phyloP scores from a whole-genome alignment of 768 basidiomycete species.

The Imleria badia region DNA sequence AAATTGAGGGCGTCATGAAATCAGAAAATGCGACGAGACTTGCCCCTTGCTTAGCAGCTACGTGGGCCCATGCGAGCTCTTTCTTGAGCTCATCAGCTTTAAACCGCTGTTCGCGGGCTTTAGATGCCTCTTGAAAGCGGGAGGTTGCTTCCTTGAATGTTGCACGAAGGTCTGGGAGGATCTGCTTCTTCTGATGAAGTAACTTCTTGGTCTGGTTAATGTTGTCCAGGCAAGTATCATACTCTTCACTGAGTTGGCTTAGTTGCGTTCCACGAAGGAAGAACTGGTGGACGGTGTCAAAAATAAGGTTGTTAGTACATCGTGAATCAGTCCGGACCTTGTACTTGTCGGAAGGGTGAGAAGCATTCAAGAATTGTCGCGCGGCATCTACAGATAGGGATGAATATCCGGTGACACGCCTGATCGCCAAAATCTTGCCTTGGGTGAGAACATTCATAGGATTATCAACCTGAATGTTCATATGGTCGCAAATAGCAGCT shows the following conservation, averaged over 20 bases:
- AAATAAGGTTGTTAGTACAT: not conserved
- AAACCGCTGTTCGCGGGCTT: slow-evolving; percentile 67
- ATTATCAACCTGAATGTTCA: slow-evolving; percentile 97
- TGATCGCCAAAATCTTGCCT: slow-evolving; percentile 40
- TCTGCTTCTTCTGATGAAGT: slow-evolving; percentile 69
- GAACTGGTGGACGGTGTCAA: slow-evolving; percentile 51
- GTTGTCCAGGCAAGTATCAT: slow-evolving; percentile 72
- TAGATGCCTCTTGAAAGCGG: slow-evolving; percentile 70
- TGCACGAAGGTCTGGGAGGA: slow-evolving; percentile 71
- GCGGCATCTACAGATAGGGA: slow-evolving; percentile 31
- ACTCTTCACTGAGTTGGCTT: slow-evolving; percentile 83
- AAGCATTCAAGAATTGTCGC: slow-evolving; percentile 79
- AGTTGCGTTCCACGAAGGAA: slow-evolving; percentile 95
- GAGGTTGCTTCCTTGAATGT: slow-evolving; percentile 54
- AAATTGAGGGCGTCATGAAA: not conserved
- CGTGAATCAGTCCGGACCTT: slow-evolving; percentile 47
- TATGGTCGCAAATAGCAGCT: slow-evolving; percentile 86
- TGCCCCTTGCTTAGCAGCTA: slow-evolving; percentile 66
- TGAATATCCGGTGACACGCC: not conserved
- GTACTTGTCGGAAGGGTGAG: slow-evolving; percentile 84
- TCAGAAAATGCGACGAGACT: slow-evolving; percentile 18
- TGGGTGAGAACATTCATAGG: slow-evolving; percentile 94
- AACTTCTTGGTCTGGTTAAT: slow-evolving; percentile 66
- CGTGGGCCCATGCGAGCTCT: slow-evolving; percentile 88
- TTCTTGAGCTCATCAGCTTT: slow-evolving; percentile 71